phyloP scores from a whole-genome alignment of 2,329 filamentous ascomycete species.

The Exophiala sp. region DNA sequence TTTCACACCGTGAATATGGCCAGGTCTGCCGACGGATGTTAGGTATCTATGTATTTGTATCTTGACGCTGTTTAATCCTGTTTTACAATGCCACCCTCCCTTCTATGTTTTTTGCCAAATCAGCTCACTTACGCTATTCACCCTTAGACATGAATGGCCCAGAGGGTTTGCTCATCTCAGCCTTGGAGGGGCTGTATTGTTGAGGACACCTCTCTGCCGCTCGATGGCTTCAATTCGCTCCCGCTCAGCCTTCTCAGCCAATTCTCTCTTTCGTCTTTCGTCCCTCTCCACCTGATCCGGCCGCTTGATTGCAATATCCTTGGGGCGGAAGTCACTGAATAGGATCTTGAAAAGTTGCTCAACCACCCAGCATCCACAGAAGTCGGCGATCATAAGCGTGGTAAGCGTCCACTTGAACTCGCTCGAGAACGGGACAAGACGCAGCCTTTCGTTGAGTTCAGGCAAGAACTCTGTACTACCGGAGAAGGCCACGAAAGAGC shows the following conservation, averaged over 20 bases:
- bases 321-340: slow-evolving; percentile 87
- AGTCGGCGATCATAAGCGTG: slow-evolving; percentile 78
- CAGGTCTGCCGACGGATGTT: too few species aligned
- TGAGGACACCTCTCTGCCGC: slow-evolving; percentile 25
- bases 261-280: slow-evolving; percentile 58
- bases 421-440: slow-evolving; percentile 77
- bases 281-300: slow-evolving; percentile 81
- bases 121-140: background rate
- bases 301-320: slow-evolving; percentile 82
- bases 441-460: slow-evolving; percentile 89
- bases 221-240: slow-evolving; percentile 29
- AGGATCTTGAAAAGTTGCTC: slow-evolving; percentile 77
- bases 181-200: slow-evolving; percentile 13
- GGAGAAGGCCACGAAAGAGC: slow-evolving; percentile 83
- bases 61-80: too few species aligned
- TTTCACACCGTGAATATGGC: too few species aligned
- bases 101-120: background rate
- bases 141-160: too few species aligned
- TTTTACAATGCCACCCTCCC: background rate
- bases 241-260: slow-evolving; percentile 38
- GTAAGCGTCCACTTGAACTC: slow-evolving; percentile 90
- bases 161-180: background rate
- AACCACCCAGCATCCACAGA: slow-evolving; percentile 75
- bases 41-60: too few species aligned
- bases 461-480: slow-evolving; percentile 94